A percentile compares a stretch with the other conserved stretches of the same genome.
phyloP scores from a whole-genome alignment of 2,329 filamentous ascomycete genomes.

The Fusarium mundagurra region DNA sequence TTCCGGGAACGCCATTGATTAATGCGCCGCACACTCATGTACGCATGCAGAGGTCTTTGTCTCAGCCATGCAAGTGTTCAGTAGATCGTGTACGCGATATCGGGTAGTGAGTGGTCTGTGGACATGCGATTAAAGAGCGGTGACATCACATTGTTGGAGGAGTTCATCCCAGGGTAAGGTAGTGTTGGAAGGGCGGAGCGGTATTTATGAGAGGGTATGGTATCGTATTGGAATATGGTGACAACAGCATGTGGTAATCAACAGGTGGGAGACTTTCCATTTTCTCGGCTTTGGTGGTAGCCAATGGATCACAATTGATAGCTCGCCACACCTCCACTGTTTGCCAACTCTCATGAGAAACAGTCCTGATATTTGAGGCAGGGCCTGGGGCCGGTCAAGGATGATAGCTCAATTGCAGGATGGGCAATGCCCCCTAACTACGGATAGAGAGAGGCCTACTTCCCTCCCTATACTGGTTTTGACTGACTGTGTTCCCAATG shows the following conservation, averaged over 20 bases:
- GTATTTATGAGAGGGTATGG: not conserved
- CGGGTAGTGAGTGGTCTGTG: not conserved
- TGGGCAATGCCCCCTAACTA: not conserved
- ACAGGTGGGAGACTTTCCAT: not conserved
- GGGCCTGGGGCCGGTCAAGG: slow-evolving; percentile 3
- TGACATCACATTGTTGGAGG: slow-evolving; percentile 1
- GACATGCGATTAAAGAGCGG: slow-evolving; percentile 7
- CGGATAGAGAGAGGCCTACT: not conserved
- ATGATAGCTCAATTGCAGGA: not conserved
- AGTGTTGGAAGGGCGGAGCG: not conserved
- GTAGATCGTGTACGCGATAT: not conserved
- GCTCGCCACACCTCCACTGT: not conserved
- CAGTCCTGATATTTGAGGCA: slow-evolving; percentile 19
- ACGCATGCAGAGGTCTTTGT: slow-evolving; percentile 1
- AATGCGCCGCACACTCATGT: not conserved
- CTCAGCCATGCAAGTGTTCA: slow-evolving; percentile 3
- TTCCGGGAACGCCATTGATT: not conserved
- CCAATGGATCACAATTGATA: slow-evolving; percentile 5
- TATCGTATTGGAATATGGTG: not conserved
- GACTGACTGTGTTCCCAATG: not conserved
- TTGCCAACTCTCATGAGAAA: slow-evolving; percentile 13
- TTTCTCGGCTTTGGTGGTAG: not conserved
- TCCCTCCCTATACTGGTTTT: not conserved
- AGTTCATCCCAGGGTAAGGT: not conserved
- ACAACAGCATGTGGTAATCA: not conserved